Evolutionary conservation across 2,329 filamentous ascomycete species (phyloP).

Genomic region (Chaetomium sp.): DNA sequence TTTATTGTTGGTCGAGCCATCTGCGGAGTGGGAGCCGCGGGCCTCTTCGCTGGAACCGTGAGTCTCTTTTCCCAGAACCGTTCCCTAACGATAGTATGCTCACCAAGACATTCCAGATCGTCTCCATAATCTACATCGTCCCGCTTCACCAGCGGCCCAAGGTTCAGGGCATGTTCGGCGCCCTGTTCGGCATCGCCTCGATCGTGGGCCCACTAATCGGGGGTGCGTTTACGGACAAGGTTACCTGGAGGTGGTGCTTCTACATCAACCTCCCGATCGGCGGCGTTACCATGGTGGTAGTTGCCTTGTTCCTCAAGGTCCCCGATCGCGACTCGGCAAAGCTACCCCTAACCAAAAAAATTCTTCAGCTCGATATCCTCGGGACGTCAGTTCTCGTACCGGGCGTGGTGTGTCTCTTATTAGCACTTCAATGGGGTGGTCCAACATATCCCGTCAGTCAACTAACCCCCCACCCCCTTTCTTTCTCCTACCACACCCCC

Average conservation of each 20-base stretch:
- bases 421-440: slow-evolving; percentile 37
- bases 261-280: slow-evolving; percentile 48
- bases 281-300: slow-evolving; percentile 38
- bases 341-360: slow-evolving; percentile 29
- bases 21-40: slow-evolving; percentile 41
- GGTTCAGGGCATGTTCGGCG: slow-evolving; percentile 40
- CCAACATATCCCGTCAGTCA: slow-evolving; percentile 24
- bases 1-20: slow-evolving; percentile 44
- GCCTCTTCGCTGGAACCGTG: slow-evolving; percentile 39
- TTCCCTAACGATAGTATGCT: background rate
- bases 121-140: slow-evolving; percentile 41
- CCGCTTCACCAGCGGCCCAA: slow-evolving; percentile 39
- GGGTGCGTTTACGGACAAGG: slow-evolving; percentile 42
- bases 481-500: background rate
- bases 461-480: background rate
- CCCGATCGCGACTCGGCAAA: slow-evolving; percentile 27
- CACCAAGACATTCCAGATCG: slow-evolving; percentile 17
- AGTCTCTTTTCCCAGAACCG: background rate
- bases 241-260: slow-evolving; percentile 48
- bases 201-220: slow-evolving; percentile 42
- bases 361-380: slow-evolving; percentile 33
- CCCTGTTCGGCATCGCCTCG: slow-evolving; percentile 41
- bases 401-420: slow-evolving; percentile 31
- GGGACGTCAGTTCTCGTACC: slow-evolving; percentile 30
- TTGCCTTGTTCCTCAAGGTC: slow-evolving; percentile 29